phyloP scores from a whole-genome alignment of 331 rosid species.

The Rosa hybrid region DNA sequence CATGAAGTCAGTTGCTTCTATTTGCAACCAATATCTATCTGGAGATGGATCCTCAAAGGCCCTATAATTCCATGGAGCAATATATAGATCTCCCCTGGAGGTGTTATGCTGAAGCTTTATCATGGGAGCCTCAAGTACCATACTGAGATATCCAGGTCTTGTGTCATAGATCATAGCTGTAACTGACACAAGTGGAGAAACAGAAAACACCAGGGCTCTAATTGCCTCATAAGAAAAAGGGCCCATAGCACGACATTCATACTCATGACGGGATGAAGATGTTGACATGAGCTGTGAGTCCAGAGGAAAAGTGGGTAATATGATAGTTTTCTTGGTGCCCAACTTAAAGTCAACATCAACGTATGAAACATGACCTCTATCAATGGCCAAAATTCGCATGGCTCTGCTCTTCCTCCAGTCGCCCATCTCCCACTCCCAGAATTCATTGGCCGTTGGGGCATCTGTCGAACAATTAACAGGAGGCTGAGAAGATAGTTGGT shows the following conservation, averaged over 20 bases:
- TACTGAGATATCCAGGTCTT: slow-evolving; percentile 46
- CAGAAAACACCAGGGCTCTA: slow-evolving; percentile 82
- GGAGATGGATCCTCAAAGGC: slow-evolving; percentile 84
- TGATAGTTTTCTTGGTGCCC: slow-evolving; percentile 49
- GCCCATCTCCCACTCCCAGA: slow-evolving; percentile 99
- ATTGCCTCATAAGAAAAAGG: slow-evolving; percentile 63
- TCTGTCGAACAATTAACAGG: slow-evolving; percentile 57
- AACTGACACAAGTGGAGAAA: slow-evolving; percentile 59
- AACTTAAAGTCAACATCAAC: slow-evolving; percentile 72
- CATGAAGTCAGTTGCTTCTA: slow-evolving; percentile 64
- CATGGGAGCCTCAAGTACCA: slow-evolving; percentile 68
- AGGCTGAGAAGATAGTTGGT: slow-evolving; percentile 41
- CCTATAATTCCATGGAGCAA: slow-evolving; percentile 80
- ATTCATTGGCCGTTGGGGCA: slow-evolving; percentile 52
- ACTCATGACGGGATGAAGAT: slow-evolving; percentile 43
- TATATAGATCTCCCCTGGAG: slow-evolving; percentile 70
- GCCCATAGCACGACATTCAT: slow-evolving; percentile 53
- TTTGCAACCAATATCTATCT: slow-evolving; percentile 81
- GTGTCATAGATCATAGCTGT: slow-evolving; percentile 72
- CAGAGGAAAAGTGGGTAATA: slow-evolving; percentile 89
- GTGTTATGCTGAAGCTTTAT: slow-evolving; percentile 40
- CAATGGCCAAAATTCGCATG: slow-evolving; percentile 84
- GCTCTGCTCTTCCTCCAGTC: slow-evolving; percentile 90
- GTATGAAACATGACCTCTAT: slow-evolving; percentile 71
- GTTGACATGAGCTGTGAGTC: slow-evolving; percentile 83